Conservation (phyloP, 345 rosid species). For the Leavenworthia alabamica region DNA sequence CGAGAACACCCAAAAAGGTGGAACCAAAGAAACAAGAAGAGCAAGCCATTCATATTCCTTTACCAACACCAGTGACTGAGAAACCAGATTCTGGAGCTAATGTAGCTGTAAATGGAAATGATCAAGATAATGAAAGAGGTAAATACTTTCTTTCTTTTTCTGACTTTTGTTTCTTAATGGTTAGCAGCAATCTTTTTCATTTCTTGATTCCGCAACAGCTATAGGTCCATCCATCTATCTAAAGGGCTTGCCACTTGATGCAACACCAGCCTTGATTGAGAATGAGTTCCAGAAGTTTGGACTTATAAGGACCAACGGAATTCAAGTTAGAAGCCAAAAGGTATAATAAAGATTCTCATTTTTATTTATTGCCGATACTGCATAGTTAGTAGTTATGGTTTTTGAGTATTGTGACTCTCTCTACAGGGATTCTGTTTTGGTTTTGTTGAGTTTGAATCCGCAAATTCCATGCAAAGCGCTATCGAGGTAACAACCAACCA, state of each 20-base stretch:
- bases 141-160: neutral
- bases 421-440: constrained; percentile 89
- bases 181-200: constrained; percentile 1
- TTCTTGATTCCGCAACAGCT: constrained; percentile 30
- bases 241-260: constrained; percentile 70
- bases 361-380: neutral
- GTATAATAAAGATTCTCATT: constrained; percentile 31
- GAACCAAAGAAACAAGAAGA: constrained; percentile 59
- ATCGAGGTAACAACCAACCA: constrained; percentile 52
- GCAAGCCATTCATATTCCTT: constrained; percentile 33
- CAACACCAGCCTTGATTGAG: constrained; percentile 61
- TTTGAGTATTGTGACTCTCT: neutral
- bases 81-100: constrained; percentile 38
- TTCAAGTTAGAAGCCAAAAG: constrained; percentile 81
- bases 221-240: constrained; percentile 83
- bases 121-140: constrained; percentile 57
- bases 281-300: constrained; percentile 89
- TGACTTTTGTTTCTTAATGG: neutral
- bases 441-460: constrained; percentile 86
- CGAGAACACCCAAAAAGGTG: constrained; percentile 42
- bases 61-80: constrained; percentile 42
- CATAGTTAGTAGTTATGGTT: neutral
- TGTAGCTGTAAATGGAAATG: constrained; percentile 51
- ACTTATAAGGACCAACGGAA: constrained; percentile 61
- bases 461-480: constrained; percentile 80